Base-by-base conservation (phyloP, 495 filamentous ascomycete genomes). In the Penicillium lagena region DNA sequence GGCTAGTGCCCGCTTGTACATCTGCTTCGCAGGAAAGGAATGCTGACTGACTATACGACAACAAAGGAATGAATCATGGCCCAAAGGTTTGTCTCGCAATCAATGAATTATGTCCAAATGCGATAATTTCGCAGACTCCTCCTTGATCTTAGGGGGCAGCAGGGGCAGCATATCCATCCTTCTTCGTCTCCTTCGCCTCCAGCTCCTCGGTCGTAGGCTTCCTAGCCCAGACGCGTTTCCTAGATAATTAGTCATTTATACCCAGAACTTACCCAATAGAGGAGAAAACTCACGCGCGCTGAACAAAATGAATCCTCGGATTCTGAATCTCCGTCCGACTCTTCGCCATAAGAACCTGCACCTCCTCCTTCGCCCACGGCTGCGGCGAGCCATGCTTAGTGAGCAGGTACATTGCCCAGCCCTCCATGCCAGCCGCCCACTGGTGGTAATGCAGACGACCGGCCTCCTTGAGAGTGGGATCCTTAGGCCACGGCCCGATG, bases 131-230 rank as follows among this genome's bases (percentile, higher is more conserved):
- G n/a, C n/a, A n/a, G n/a, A n/a, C n/a, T n/a, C n/a, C n/a, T n/a
- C n/a, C n/a, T n/a, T n/a, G n/a, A n/a, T n/a, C n/a, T n/a, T n/a
- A n/a, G n/a, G n/a, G n/a, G n/a, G n/a, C n/a, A n/a, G n/a, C n/a
- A n/a, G n/a, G n/a, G n/a, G n/a, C n/a, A n/a, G n/a, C n/a, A n/a
- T n/a, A n/a, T n/a, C n/a, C n/a, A n/a, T n/a, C n/a, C n/a, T n/a
- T n/a, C n/a, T n/a, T n/a, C n/a, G n/a, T n/a, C n/a, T n/a, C n/a
- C 15, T 17, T 22, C 22, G 22, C 22, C 22, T 2, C 91, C 90
- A 67, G 78, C 86, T 33, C 76, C 85, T 27, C 90, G 87, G 68
- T 22, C 27, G 42, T 43, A 22, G 42, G 42, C 34, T 43, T 43
- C 22, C 42, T 35, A 4, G 32, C 42, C 42, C 42, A 43, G 29